Evolutionary conservation across 1,284 basidiomycete genomes (phyloP).

Genomic region (Naganishia sp.): DNA sequence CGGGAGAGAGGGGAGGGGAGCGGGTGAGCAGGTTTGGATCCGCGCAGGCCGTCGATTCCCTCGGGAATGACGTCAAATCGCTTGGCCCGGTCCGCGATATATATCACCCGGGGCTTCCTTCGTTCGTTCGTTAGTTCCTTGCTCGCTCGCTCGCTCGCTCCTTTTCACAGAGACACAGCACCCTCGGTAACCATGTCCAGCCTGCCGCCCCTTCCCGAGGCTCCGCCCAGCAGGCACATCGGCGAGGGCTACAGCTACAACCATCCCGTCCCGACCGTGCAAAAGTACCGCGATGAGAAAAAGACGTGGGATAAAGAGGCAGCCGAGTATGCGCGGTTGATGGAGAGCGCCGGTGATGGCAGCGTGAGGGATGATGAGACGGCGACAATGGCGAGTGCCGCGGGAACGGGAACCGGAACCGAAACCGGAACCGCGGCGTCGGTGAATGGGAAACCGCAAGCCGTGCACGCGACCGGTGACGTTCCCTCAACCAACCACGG

Average conservation of each 20-base stretch:
- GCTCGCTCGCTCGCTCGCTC: neutral
- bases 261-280: constrained; percentile 55
- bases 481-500: neutral
- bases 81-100: too few species aligned
- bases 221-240: constrained; percentile 46
- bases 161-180: neutral
- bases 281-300: constrained; percentile 47
- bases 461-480: constrained; percentile 1
- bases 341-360: constrained; percentile 32
- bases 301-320: constrained; percentile 47
- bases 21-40: too few species aligned
- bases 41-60: too few species aligned
- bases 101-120: too few species aligned
- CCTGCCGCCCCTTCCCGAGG: neutral
- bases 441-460: neutral
- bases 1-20: too few species aligned
- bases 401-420: neutral
- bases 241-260: constrained; percentile 47
- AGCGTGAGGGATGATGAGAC: constrained; percentile 22
- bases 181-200: neutral
- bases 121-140: neutral
- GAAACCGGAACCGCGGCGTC: neutral
- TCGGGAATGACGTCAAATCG: too few species aligned
- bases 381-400: neutral
- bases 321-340: constrained; percentile 41